These are phyloP conservation scores for Colletotrichum somersetense DNA, from an alignment of 2,329 filamentous ascomycete genomes.

Conservation along the genomic window DNA sequence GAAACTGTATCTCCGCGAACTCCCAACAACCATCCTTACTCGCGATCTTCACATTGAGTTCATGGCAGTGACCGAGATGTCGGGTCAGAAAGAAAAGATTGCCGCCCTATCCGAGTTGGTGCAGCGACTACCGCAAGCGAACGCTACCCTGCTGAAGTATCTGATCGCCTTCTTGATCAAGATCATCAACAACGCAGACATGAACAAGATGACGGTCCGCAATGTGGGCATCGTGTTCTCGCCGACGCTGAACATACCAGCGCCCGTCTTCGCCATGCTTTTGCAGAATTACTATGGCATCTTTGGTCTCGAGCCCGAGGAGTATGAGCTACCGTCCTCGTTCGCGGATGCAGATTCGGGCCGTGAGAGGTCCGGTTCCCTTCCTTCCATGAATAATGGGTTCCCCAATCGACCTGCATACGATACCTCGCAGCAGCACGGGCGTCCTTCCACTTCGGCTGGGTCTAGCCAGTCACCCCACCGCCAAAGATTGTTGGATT, in stretches of 20 bases:
- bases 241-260: slow-evolving; percentile 95
- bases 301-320: slow-evolving; percentile 79
- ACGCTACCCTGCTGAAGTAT: slow-evolving; percentile 84
- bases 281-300: slow-evolving; percentile 90
- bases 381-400: slow-evolving; percentile 42
- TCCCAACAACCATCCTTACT: slow-evolving; percentile 92
- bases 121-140: slow-evolving; percentile 82
- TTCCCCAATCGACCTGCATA: slow-evolving; percentile 47
- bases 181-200: slow-evolving; percentile 88
- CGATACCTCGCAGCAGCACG: slow-evolving; percentile 48
- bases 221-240: slow-evolving; percentile 99
- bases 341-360: slow-evolving; percentile 49
- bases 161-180: slow-evolving; percentile 90
- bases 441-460: slow-evolving; percentile 62
- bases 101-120: slow-evolving; percentile 81
- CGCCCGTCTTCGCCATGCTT: slow-evolving; percentile 93
- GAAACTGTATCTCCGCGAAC: slow-evolving; percentile 92
- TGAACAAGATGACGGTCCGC: slow-evolving; percentile 98
- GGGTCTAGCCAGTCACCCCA: slow-evolving; percentile 65
- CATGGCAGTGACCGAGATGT: slow-evolving; percentile 83
- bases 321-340: slow-evolving; percentile 68
- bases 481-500: slow-evolving; percentile 61
- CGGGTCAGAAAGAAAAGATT: slow-evolving; percentile 81
- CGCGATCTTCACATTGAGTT: slow-evolving; percentile 92
- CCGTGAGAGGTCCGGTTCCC: slow-evolving; percentile 45